Conservation (phyloP, 179 eudicot species). For the Actinidia arguta region DNA sequence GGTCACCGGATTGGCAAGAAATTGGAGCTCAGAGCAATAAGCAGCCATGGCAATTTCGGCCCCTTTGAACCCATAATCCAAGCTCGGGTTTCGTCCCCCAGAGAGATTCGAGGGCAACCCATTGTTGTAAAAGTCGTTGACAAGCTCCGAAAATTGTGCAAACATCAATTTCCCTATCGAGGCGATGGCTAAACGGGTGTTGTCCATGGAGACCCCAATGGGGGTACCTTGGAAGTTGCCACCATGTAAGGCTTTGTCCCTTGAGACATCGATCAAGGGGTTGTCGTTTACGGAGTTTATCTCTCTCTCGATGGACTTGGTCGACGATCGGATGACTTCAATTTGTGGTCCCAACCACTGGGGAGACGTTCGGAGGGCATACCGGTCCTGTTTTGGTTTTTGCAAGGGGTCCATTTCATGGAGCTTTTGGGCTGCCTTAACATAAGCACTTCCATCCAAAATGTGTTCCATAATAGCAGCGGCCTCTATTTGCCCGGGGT, state of each 20-base stretch:
- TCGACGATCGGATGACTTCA: conserved; percentile 46
- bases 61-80: conserved; percentile 43
- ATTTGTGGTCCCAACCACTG: conserved; percentile 56
- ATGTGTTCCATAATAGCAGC: conserved; percentile 54
- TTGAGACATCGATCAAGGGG: conserved; percentile 48
- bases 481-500: conserved; percentile 55
- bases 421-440: conserved; percentile 40
- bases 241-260: conserved; percentile 40
- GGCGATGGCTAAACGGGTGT: conserved; percentile 36
- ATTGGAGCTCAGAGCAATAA: conserved; percentile 42
- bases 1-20: conserved; percentile 40
- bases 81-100: conserved; percentile 38
- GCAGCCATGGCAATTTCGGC: conserved; percentile 46
- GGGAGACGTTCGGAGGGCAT: conserved; percentile 52
- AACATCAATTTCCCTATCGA: conserved; percentile 38
- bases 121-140: conserved; percentile 40
- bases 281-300: conserved; percentile 56
- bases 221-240: conserved; percentile 48
- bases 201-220: conserved; percentile 43
- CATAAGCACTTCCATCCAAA: conserved; percentile 38
- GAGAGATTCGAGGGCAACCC: conserved; percentile 40
- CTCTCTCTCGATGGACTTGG: conserved; percentile 43
- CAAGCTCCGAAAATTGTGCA: conserved; percentile 40
- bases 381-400: conserved; percentile 51
- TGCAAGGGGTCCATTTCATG: conserved; percentile 45